Evolutionary conservation across 306 rosid genomes (phyloP).

Genomic region (Acacia crassicarpa): DNA sequence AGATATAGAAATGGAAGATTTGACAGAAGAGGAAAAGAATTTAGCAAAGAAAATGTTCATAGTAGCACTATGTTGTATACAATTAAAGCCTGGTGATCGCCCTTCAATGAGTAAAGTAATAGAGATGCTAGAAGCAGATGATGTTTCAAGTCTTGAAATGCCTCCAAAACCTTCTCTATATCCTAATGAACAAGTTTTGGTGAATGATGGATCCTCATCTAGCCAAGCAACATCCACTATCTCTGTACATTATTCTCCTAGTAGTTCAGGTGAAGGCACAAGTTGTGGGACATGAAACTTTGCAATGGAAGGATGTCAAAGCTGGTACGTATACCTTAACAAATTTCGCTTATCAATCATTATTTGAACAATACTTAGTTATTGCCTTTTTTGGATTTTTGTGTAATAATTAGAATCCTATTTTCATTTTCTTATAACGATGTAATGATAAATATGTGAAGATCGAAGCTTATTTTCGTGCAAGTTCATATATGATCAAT

Average conservation of each 20-base stretch:
- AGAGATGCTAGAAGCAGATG: conserved; percentile 28
- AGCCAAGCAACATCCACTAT: too few relatives aligned
- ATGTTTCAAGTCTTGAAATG: conserved; percentile 1
- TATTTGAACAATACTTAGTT: too few relatives aligned
- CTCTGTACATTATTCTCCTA: background rate
- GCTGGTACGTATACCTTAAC: background rate
- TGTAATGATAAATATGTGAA: too few relatives aligned
- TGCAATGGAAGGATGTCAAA: background rate
- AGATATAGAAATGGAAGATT: conserved; percentile 10
- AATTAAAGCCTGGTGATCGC: conserved; percentile 15
- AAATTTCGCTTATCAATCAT: too few relatives aligned
- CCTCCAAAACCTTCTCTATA: conserved; percentile 28
- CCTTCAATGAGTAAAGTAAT: conserved; percentile 36
- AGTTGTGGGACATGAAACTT: background rate
- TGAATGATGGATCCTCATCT: background rate
- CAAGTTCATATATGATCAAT: too few relatives aligned
- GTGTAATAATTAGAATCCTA: too few relatives aligned
- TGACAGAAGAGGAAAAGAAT: background rate
- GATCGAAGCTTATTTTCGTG: too few relatives aligned
- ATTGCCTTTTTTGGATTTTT: too few relatives aligned
- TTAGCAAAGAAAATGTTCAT: conserved; percentile 25
- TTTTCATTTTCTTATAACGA: too few relatives aligned
- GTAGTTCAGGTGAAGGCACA: background rate
- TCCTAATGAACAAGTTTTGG: background rate
- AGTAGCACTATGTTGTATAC: conserved; percentile 39